Evolutionary conservation across 129 eudicot species (phyloP).

Genomic region (Artemisia annua): DNA sequence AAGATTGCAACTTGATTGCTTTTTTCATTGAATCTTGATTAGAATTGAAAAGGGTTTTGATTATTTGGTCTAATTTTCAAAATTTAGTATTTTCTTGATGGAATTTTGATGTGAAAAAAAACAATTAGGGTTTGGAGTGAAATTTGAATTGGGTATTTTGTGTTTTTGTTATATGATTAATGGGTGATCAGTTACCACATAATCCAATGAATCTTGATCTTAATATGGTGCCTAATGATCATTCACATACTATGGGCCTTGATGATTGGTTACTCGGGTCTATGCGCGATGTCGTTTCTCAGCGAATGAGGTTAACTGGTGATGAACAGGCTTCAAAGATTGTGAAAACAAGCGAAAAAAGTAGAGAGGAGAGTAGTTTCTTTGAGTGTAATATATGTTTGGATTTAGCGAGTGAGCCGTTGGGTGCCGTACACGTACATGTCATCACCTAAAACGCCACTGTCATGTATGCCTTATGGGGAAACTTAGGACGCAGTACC

Average conservation of each 20-base stretch:
- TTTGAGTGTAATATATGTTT: constrained; percentile 92
- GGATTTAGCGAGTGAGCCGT: constrained; percentile 91
- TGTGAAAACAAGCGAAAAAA: constrained; percentile 36
- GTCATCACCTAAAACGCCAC: too few relatives aligned
- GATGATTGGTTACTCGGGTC: constrained; percentile 60
- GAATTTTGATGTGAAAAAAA: constrained; percentile 12
- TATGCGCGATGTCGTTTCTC: constrained; percentile 42
- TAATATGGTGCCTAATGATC: constrained; percentile 61
- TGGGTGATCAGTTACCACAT: constrained; percentile 51
- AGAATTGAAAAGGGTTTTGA: not conserved
- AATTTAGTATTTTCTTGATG: not conserved
- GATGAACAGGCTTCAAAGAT: constrained; percentile 28
- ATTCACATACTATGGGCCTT: constrained; percentile 44
- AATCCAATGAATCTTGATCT: constrained; percentile 77
- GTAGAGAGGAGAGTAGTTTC: constrained; percentile 54
- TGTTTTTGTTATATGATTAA: not conserved
- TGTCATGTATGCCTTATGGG: too few relatives aligned
- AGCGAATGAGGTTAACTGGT: constrained; percentile 38
- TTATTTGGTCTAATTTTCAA: not conserved
- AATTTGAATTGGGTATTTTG: too few relatives aligned
- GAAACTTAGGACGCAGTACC: too few relatives aligned
- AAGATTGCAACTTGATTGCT: too few relatives aligned
- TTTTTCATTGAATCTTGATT: too few relatives aligned
- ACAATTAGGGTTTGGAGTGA: too few relatives aligned
- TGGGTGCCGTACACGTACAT: too few relatives aligned